Percentiles rank a stretch among this genome's conserved stretches.
phyloP scores from a whole-genome alignment of 2,329 filamentous ascomycete species.

The Aureobasidium namibiae region DNA sequence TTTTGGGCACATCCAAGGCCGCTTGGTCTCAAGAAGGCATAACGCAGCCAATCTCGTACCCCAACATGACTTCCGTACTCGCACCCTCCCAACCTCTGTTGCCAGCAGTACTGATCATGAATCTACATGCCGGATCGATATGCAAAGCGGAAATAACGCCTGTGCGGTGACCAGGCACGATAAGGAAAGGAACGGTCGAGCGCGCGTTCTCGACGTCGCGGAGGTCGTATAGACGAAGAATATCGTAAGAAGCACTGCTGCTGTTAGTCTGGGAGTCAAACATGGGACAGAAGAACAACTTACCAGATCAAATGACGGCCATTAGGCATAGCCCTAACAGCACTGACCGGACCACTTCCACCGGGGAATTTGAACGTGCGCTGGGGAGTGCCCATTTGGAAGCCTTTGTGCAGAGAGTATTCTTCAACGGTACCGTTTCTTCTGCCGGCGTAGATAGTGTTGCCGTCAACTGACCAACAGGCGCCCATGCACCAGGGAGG shows the following conservation, averaged over 20 bases:
- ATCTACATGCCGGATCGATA: conserved; percentile 77
- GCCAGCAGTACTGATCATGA: conserved; percentile 86
- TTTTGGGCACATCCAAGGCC: too few species aligned
- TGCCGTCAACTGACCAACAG: conserved; percentile 93
- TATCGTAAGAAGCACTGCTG: conserved; percentile 77
- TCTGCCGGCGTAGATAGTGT: conserved; percentile 86
- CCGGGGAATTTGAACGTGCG: conserved; percentile 79
- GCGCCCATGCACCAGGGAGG: conserved; percentile 97
- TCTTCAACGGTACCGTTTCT: conserved; percentile 92
- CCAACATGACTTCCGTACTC: conserved; percentile 81
- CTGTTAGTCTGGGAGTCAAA: background rate
- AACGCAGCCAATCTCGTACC: conserved; percentile 67
- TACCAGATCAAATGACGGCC: conserved; percentile 83
- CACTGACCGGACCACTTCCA: conserved; percentile 83
- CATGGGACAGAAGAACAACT: conserved; percentile 18
- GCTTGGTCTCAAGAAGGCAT: background rate
- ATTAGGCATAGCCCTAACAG: conserved; percentile 84
- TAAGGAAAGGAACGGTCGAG: conserved; percentile 85
- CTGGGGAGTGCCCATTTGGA: conserved; percentile 61
- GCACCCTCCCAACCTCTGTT: conserved; percentile 93
- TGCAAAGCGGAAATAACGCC: conserved; percentile 83
- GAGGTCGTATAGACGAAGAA: conserved; percentile 85
- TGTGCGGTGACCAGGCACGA: conserved; percentile 82
- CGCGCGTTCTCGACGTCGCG: conserved; percentile 42
- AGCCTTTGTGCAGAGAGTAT: conserved; percentile 69